A percentile compares a stretch with the other conserved stretches of the same genome.
These are phyloP conservation scores for Pseudogymnoascus sp. DNA, from an alignment of 2,329 filamentous ascomycete species.

Conservation along the genomic window DNA sequence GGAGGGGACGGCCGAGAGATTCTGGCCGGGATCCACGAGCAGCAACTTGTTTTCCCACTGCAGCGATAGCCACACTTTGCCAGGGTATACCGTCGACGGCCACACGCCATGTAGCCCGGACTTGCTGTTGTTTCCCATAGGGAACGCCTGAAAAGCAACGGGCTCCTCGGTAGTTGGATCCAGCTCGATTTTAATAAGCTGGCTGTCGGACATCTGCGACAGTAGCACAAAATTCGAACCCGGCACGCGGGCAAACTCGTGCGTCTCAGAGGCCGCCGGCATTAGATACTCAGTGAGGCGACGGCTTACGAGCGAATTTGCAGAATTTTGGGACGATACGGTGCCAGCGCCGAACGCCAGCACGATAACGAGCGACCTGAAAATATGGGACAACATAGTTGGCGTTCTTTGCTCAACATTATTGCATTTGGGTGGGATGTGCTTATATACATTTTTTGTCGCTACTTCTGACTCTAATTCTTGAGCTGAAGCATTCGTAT, in stretches of 20 bases:
- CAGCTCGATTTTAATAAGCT: conserved; percentile 11
- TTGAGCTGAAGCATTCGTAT: not conserved
- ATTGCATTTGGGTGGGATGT: not conserved
- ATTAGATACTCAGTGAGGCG: conserved; percentile 10
- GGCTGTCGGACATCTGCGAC: conserved; percentile 7
- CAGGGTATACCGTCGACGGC: not conserved
- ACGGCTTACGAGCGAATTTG: conserved; percentile 9
- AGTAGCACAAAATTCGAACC: conserved; percentile 9
- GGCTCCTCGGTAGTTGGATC: conserved; percentile 8
- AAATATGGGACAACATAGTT: not conserved
- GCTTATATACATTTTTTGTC: not conserved
- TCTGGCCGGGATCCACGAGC: conserved; percentile 4
- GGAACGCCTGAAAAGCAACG: conserved; percentile 5
- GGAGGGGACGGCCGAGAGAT: not conserved
- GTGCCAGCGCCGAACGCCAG: conserved; percentile 8
- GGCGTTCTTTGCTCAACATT: not conserved
- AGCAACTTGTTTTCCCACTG: conserved; percentile 9
- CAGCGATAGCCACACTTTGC: conserved; percentile 9
- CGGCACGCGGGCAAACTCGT: conserved; percentile 9
- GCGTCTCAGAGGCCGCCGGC: conserved; percentile 5
- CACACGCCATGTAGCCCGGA: conserved; percentile 6
- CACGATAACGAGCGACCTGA: conserved; percentile 1
- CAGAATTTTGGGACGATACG: not conserved
- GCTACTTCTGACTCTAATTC: not conserved
- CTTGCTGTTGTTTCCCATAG: conserved; percentile 5